A percentile compares a stretch with the other conserved stretches of the same genome.
Evolutionary conservation across 1,139 yeast species (phyloP).

Genomic region (Saccharomyces pastorianus): DNA sequence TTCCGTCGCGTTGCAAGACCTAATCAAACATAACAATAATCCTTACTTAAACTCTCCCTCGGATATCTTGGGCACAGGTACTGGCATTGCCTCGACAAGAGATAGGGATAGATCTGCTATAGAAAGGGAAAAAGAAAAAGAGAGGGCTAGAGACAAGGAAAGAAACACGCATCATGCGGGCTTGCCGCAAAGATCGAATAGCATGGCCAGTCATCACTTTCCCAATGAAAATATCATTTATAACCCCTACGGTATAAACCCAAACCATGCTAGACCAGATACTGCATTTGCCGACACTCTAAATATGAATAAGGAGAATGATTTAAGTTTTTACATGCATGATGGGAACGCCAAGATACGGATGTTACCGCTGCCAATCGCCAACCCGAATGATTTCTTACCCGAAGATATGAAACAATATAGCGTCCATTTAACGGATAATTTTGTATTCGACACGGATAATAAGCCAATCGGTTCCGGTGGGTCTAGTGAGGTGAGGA

Average conservation of each 20-base stretch:
- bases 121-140: neutral
- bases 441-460: constrained; percentile 44
- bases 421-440: constrained; percentile 49
- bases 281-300: constrained; percentile 10
- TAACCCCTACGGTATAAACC: constrained; percentile 31
- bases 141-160: constrained; percentile 1
- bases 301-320: constrained; percentile 8
- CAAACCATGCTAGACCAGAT: constrained; percentile 13
- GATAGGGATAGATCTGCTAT: constrained; percentile 6
- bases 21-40: constrained; percentile 4
- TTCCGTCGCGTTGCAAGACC: constrained; percentile 4
- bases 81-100: constrained; percentile 24
- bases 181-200: constrained; percentile 10
- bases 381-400: constrained; percentile 57
- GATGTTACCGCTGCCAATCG: constrained; percentile 55
- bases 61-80: constrained; percentile 15
- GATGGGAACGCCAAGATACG: constrained; percentile 37
- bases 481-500: constrained; percentile 62
- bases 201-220: constrained; percentile 8
- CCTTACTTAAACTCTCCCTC: constrained; percentile 3
- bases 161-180: constrained; percentile 9
- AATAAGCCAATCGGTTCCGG: constrained; percentile 55
- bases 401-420: constrained; percentile 50
- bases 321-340: constrained; percentile 26
- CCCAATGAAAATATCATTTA: constrained; percentile 20